Evolutionary conservation across 2,329 filamentous ascomycete genomes (phyloP).

Genomic region (Bipolaris oryzae): DNA sequence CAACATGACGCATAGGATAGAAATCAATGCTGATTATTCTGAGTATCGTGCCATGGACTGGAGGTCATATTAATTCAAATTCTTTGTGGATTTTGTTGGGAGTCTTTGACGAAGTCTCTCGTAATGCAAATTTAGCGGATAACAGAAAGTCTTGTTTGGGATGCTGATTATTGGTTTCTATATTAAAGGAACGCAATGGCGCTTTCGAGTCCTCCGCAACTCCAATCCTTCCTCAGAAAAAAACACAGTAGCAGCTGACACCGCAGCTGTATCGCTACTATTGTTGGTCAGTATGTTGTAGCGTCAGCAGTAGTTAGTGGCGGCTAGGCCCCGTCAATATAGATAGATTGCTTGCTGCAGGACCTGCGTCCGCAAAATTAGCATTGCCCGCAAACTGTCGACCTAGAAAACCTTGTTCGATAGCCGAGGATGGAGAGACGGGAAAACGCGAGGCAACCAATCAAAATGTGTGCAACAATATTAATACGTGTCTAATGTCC

Average conservation of each 20-base stretch:
- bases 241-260: background rate
- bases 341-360: conserved; percentile 4
- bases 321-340: background rate
- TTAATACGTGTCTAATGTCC: conserved; percentile 9
- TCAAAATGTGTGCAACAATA: background rate
- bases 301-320: background rate
- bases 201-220: background rate
- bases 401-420: background rate
- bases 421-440: background rate
- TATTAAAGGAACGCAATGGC: background rate
- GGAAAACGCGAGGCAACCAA: background rate
- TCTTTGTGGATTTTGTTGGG: background rate
- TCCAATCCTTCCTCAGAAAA: background rate
- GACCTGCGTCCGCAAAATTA: background rate
- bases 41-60: background rate
- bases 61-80: background rate
- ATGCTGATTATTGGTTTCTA: background rate
- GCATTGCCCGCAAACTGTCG: background rate
- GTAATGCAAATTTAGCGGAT: background rate
- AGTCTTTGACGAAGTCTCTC: background rate
- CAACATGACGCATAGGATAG: background rate
- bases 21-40: background rate
- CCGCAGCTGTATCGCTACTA: background rate
- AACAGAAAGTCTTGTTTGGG: background rate
- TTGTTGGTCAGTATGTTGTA: background rate